phyloP scores from a whole-genome alignment of 2,329 filamentous ascomycete species.

The Cryphonectria nitschkei region DNA sequence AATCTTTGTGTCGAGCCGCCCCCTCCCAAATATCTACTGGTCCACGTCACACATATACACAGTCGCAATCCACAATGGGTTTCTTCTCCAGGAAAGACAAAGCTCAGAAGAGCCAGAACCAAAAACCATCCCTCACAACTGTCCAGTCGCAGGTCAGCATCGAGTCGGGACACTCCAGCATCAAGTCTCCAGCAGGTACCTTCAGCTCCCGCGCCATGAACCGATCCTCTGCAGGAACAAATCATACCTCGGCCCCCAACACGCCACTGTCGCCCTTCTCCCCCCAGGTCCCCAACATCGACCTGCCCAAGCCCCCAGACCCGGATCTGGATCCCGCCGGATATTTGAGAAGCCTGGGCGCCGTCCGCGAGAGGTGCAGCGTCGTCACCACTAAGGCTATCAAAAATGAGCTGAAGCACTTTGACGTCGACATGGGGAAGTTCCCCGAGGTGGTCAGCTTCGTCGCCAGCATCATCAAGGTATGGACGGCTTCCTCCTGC shows the following conservation, averaged over 20 bases:
- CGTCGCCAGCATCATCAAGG: conserved; percentile 94
- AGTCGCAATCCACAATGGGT: conserved; percentile 49
- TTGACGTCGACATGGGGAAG: conserved; percentile 84
- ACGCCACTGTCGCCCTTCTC: conserved; percentile 58
- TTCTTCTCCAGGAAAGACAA: conserved; percentile 61
- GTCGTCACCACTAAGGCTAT: conserved; percentile 78
- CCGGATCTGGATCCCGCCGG: conserved; percentile 85
- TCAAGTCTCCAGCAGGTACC: conserved; percentile 44
- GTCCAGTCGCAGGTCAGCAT: conserved; percentile 56
- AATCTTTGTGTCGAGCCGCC: neutral
- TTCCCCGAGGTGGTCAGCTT: conserved; percentile 84
- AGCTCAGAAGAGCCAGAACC: conserved; percentile 44
- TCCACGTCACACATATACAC: neutral
- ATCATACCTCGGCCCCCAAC: conserved; percentile 42
- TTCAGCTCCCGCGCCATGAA: conserved; percentile 46
- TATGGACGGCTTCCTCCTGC: conserved; percentile 44
- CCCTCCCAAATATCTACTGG: neutral
- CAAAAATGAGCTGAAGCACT: conserved; percentile 78
- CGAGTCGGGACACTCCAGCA: conserved; percentile 54
- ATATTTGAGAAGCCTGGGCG: conserved; percentile 86
- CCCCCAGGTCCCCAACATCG: conserved; percentile 69
- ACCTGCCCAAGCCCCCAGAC: conserved; percentile 84
- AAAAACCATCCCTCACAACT: conserved; percentile 46
- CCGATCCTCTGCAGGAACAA: conserved; percentile 56
- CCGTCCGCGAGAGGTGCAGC: conserved; percentile 79